These are phyloP conservation scores for Lachnellula cervina DNA, from an alignment of 2,329 filamentous ascomycete species.

Conservation along the genomic window DNA sequence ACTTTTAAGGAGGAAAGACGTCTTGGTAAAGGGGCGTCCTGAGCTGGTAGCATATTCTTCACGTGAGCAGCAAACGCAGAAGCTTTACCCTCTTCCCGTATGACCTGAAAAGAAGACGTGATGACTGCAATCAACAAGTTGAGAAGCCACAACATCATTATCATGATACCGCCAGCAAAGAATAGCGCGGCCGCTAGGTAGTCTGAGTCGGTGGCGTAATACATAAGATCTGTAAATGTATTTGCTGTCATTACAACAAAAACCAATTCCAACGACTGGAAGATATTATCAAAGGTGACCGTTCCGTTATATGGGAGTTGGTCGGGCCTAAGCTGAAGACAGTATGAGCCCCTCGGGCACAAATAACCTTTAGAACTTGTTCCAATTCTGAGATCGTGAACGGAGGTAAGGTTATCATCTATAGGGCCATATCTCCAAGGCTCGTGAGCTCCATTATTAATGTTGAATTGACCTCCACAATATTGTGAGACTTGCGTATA, in stretches of 20 bases:
- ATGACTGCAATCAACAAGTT: constrained; percentile 95
- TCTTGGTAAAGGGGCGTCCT: constrained; percentile 35
- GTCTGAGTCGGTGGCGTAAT: constrained; percentile 87
- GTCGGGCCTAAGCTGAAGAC: constrained; percentile 65
- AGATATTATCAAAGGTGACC: constrained; percentile 90
- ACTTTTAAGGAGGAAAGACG: constrained; percentile 54
- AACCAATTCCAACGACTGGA: constrained; percentile 86
- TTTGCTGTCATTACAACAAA: constrained; percentile 99
- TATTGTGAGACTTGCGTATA: constrained; percentile 67
- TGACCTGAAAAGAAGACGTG: constrained; percentile 96
- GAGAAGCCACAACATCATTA: constrained; percentile 93
- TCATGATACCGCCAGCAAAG: constrained; percentile 69
- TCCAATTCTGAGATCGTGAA: constrained; percentile 44
- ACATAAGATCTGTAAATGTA: constrained; percentile 92
- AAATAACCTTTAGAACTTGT: constrained; percentile 72
- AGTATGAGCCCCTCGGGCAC: constrained; percentile 78
- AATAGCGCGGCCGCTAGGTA: constrained; percentile 82
- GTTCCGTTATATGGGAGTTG: constrained; percentile 69
- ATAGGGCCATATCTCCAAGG: constrained; percentile 60
- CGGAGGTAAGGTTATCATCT: background rate
- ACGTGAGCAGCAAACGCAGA: constrained; percentile 86
- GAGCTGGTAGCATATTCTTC: constrained; percentile 32
- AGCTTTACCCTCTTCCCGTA: constrained; percentile 89
- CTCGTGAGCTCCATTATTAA: constrained; percentile 48
- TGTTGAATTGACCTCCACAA: constrained; percentile 77